Base-by-base conservation (phyloP, 2,329 filamentous ascomycete genomes). In the Lasiodiplodia citricola region DNA sequence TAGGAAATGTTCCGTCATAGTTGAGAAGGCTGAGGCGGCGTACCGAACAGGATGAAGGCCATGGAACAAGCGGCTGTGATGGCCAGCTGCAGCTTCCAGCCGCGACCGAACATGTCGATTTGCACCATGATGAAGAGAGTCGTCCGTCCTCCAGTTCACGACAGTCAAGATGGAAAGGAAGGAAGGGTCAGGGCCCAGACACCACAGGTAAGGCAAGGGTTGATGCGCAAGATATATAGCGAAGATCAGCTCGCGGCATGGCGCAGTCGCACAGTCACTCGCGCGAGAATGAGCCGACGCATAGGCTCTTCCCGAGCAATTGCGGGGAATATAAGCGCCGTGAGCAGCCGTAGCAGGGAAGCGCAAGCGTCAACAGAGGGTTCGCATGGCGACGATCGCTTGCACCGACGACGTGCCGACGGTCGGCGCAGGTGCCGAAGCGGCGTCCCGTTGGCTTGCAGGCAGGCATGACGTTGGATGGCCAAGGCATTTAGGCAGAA, bases 31-130 rank as follows among this genome's bases (percentile, higher is more conserved):
- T 25, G 3, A 5, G 10, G 8, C 4, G 6, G n/a, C 41, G 13
- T 54, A 68, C 66, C 69, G 35, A 63, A 69, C 14, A 67, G 31
- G 41, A 71, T 54, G 16, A 66, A 69, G 23, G 58, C 67, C 67
- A 66, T 69, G 3, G 60, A 57, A 52, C 58, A 64, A 14, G 52
- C 67, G 16, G 60, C 67, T 8, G 67, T 65, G 23, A 69, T 69
- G 52, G 60, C 58, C 60, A 69, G 14, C 60, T 68, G 66, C 66
- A 68, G 57, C 66, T 47, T 55, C 28, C 31, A 68, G 57, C 66
- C 66, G 37, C 66, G 66, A 28, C 66, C 66, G 41, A 63, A 68
- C 56, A 68, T 62, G 38, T 68, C 44, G 18, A 68, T 44, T 21
- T 68, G 66, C 50, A 68, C 58, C 56, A 51, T 63, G 56, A 35